Evolutionary conservation across 371 early-diverging fungal genomes (phyloP), one percentile per base, ranked within the genome.

Genomic region (Actinomortierella wolfii): DNA sequence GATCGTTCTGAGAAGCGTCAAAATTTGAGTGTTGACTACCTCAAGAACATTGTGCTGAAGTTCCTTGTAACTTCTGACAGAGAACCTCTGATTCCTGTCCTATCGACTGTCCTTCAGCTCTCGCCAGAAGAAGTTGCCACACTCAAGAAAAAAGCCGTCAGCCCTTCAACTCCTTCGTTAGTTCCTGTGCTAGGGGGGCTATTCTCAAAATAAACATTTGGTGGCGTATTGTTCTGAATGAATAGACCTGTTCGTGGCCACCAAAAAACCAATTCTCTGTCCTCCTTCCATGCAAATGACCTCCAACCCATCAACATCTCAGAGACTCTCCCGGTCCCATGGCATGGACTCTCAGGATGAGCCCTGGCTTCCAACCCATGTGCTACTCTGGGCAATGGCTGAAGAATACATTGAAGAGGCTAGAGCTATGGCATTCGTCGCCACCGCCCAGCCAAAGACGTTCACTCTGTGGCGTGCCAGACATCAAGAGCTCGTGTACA

Each of bases 21-120:
- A 54, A 81, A 85, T 56, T 63, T 87, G 59, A 87, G 77, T 58
- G 78, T 80, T 13, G 88, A 87, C 56, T 87, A 87, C 50, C 70
- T 87, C 44, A 87, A 87, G 55, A 87, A 87, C 58, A 86, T 87
- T 41, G 65, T 86, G 8, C 76, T 87, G 44, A 86, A 86, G 54
- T 87, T 83, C 52, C 74, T 86, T 20, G 73, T 79, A 54, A 73
- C 84, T 13, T 73, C 80, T 18, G 84, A 86, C 52, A 81, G 84
- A 56, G 83, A 84, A 70, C 73, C 57, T 11, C 56, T 71, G 11
- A 56, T 71, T 39, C 59, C 69, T 14, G 76, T 64, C 26, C 54
- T 76, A 24, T 65, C 68, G 25, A 76, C 66, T 20, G 76, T 65
- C 3, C 49, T 71, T 52, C 73, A 71, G 45, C 62, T 71, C 25